Percentiles rank a stretch among this genome's conserved stretches.
These are phyloP conservation scores for Penicillium nucicola DNA, from an alignment of 495 filamentous ascomycete genomes.

Conservation along the genomic window DNA sequence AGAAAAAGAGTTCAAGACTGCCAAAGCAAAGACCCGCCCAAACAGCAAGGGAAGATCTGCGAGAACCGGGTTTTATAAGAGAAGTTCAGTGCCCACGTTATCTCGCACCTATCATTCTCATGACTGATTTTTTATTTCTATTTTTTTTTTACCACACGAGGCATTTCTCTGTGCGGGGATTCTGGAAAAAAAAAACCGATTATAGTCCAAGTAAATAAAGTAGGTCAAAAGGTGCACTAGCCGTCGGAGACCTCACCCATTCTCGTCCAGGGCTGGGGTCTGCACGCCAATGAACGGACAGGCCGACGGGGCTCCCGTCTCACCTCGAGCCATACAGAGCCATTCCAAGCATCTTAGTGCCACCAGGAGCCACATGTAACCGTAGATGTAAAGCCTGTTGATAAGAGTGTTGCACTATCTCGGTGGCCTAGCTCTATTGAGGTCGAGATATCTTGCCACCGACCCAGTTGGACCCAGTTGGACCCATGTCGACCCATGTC, in stretches of 20 bases:
- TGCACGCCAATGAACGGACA: constrained; percentile 2
- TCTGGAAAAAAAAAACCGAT: constrained; percentile 3
- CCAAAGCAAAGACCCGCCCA: not conserved
- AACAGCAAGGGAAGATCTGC: not conserved
- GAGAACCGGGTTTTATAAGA: not conserved
- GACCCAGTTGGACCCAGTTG: not conserved
- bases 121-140: not conserved
- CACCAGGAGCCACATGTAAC: constrained; percentile 15
- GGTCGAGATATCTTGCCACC: constrained; percentile 13
- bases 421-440: constrained; percentile 6
- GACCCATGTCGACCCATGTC: not conserved
- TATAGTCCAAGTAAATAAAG: no score
- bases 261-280: not conserved
- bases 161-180: not conserved
- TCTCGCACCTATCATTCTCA: no score
- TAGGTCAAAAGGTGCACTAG: no score
- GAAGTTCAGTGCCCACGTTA: no score
- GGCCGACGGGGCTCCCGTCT: constrained; percentile 17
- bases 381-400: constrained; percentile 5
- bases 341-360: no score
- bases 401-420: constrained; percentile 10
- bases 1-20: not conserved
- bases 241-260: not conserved
- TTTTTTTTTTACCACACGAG: not conserved
- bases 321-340: not conserved